Evolutionary conservation across 176 grass and related monocot species (phyloP).

Genomic region (Oryza punctata): DNA sequence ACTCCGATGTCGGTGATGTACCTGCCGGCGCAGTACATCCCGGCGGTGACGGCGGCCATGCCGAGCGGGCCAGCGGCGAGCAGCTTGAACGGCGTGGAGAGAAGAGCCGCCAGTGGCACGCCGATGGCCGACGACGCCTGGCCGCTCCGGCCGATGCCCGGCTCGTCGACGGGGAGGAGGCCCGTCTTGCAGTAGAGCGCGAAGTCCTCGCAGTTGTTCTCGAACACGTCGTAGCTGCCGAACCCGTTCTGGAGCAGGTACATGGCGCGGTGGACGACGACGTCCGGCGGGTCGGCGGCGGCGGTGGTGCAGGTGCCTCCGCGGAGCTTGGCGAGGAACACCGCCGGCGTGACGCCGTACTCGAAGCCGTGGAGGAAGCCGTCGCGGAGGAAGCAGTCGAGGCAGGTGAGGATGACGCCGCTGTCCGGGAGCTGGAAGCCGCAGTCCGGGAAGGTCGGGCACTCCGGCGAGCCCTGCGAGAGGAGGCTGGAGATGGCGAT

Average conservation of each 20-base stretch:
- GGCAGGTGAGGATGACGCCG: conserved; percentile 73
- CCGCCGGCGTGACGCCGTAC: conserved; percentile 44
- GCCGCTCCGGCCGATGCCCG: conserved; percentile 56
- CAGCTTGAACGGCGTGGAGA: conserved; percentile 67
- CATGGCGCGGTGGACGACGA: conserved; percentile 59
- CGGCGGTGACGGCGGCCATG: conserved; percentile 58
- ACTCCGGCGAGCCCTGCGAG: conserved; percentile 22
- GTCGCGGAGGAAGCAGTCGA: conserved; percentile 81
- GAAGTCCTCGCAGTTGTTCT: conserved; percentile 95
- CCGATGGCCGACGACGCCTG: conserved; percentile 63
- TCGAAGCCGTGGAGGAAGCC: conserved; percentile 64
- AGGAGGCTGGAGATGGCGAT: conserved; percentile 42
- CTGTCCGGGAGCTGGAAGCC: conserved; percentile 58
- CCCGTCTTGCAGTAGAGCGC: conserved; percentile 88
- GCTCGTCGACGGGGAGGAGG: conserved; percentile 33
- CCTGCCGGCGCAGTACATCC: conserved; percentile 66
- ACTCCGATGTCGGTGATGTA: conserved; percentile 74
- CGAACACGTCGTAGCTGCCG: conserved; percentile 71
- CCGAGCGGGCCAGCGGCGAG: conserved; percentile 58
- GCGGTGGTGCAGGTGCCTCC: conserved; percentile 84
- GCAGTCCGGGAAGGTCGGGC: conserved; percentile 65
- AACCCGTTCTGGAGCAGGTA: conserved; percentile 73
- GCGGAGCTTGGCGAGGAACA: conserved; percentile 67
- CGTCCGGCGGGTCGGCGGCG: conserved; percentile 33
- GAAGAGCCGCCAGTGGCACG: conserved; percentile 48